phyloP scores from a whole-genome alignment of 768 basidiomycete genomes.

The Boletus reticuloceps region DNA sequence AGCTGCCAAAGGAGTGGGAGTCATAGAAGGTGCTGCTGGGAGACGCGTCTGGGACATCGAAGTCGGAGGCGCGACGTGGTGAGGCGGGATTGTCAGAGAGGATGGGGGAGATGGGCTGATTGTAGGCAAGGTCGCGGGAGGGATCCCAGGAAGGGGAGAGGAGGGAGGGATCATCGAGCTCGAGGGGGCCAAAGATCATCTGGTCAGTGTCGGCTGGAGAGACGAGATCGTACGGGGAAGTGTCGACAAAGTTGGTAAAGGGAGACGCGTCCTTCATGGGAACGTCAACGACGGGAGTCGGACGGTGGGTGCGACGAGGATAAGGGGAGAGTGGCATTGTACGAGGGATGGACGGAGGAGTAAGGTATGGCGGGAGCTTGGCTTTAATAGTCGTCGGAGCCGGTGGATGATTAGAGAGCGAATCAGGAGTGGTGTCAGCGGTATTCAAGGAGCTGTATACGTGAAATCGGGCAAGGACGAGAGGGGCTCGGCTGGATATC shows the following conservation, averaged over 20 bases:
- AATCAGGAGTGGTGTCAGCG: slow-evolving; percentile 32
- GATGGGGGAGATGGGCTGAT: slow-evolving; percentile 40
- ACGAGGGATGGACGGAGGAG: slow-evolving; percentile 28
- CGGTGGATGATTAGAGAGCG: slow-evolving; percentile 24
- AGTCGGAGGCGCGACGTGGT: slow-evolving; percentile 39
- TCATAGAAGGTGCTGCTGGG: slow-evolving; percentile 37
- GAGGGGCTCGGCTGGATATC: slow-evolving; percentile 41
- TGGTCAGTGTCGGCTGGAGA: slow-evolving; percentile 31
- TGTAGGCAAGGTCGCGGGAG: slow-evolving; percentile 34
- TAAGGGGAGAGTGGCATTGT: slow-evolving; percentile 44
- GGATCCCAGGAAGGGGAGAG: slow-evolving; percentile 30
- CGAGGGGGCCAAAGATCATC: slow-evolving; percentile 35
- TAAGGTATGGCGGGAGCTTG: slow-evolving; percentile 12
- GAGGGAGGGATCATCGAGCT: slow-evolving; percentile 30
- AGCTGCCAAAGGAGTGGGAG: slow-evolving; percentile 28
- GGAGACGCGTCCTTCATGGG: slow-evolving; percentile 27
- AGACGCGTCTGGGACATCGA: slow-evolving; percentile 41
- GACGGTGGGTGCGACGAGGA: slow-evolving; percentile 35
- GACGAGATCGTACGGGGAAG: slow-evolving; percentile 40
- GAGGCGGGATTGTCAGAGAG: slow-evolving; percentile 38
- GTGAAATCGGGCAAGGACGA: slow-evolving; percentile 35
- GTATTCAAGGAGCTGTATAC: slow-evolving; percentile 21
- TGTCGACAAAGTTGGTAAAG: slow-evolving; percentile 39
- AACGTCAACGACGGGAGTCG: slow-evolving; percentile 15
- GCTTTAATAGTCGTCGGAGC: slow-evolving; percentile 41